Conservation (phyloP, 2,329 filamentous ascomycete species). For the Aspergillus chevalieri region DNA sequence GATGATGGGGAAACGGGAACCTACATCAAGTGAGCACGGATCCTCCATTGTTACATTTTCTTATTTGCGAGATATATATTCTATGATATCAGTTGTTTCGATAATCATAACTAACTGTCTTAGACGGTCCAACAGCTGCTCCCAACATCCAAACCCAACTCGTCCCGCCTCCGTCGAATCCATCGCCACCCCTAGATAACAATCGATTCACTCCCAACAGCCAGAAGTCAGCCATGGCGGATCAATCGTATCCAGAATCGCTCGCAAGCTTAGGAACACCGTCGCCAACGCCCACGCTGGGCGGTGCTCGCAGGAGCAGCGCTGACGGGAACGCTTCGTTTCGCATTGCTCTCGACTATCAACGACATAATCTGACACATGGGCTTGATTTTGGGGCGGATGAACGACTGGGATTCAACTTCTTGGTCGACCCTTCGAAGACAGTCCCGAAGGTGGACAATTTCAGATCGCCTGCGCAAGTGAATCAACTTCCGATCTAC, state of each 20-base stretch:
- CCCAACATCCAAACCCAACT: conserved; percentile 11
- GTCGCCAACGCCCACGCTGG: conserved; percentile 21
- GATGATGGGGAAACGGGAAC: conserved; percentile 34
- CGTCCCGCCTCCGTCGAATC: conserved; percentile 13
- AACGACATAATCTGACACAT: conserved; percentile 43
- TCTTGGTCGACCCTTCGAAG: conserved; percentile 60
- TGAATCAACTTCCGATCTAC: conserved; percentile 16
- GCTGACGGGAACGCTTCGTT: conserved; percentile 22
- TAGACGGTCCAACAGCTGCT: conserved; percentile 3
- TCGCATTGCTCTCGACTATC: conserved; percentile 37
- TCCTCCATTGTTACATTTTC: not conserved
- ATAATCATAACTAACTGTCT: not conserved
- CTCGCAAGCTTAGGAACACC: conserved; percentile 23
- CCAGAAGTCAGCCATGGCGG: conserved; percentile 13
- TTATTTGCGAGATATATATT: not conserved
- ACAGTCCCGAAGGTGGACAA: conserved; percentile 48
- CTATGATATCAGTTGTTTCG: not conserved
- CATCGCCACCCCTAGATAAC: conserved; percentile 22
- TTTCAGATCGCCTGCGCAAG: conserved; percentile 14
- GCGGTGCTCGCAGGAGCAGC: conserved; percentile 21
- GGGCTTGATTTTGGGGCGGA: conserved; percentile 52
- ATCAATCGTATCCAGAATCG: conserved; percentile 24
- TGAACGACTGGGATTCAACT: conserved; percentile 67
- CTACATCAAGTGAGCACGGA: conserved; percentile 13
- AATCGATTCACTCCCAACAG: conserved; percentile 16